A percentile compares a stretch with the other conserved stretches of the same genome.
Conservation (phyloP, 2,329 filamentous ascomycete species). For the Trichothecium roseum region DNA sequence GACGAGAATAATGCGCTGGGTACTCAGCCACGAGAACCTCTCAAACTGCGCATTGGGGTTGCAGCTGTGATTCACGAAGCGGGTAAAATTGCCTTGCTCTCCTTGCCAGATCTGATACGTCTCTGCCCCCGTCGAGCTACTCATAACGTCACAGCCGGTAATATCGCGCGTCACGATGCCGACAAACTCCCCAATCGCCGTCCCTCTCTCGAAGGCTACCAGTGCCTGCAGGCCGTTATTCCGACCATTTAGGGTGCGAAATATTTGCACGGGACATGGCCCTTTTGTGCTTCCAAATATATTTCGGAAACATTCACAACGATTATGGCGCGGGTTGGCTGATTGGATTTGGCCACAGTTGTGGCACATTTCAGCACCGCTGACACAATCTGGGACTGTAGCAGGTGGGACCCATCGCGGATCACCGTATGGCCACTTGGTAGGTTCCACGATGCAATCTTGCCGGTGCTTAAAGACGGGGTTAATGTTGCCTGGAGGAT, state of each 20-base stretch:
- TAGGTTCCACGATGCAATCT: constrained; percentile 35
- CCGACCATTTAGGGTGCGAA: constrained; percentile 38
- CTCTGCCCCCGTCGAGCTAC: constrained; percentile 23
- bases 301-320: constrained; percentile 41
- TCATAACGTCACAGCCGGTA: constrained; percentile 43
- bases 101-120: constrained; percentile 50
- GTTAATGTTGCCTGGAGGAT: constrained; percentile 32
- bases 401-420: constrained; percentile 29
- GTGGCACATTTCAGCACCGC: constrained; percentile 19
- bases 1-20: constrained; percentile 43
- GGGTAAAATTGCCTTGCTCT: constrained; percentile 42
- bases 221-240: constrained; percentile 42
- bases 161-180: constrained; percentile 43
- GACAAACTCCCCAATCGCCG: constrained; percentile 44
- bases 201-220: constrained; percentile 37
- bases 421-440: constrained; percentile 36
- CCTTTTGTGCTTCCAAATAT: constrained; percentile 35
- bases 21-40: constrained; percentile 44
- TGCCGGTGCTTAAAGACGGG: constrained; percentile 39
- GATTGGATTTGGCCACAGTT: constrained; percentile 37
- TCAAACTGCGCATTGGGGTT: constrained; percentile 46
- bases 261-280: constrained; percentile 37
- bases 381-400: constrained; percentile 12
- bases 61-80: constrained; percentile 50
- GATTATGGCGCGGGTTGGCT: constrained; percentile 34